Evolutionary conservation across 2,329 filamentous ascomycete genomes (phyloP), one percentile per base, ranked within the genome.

Genomic region (Aspergillus piperis): DNA sequence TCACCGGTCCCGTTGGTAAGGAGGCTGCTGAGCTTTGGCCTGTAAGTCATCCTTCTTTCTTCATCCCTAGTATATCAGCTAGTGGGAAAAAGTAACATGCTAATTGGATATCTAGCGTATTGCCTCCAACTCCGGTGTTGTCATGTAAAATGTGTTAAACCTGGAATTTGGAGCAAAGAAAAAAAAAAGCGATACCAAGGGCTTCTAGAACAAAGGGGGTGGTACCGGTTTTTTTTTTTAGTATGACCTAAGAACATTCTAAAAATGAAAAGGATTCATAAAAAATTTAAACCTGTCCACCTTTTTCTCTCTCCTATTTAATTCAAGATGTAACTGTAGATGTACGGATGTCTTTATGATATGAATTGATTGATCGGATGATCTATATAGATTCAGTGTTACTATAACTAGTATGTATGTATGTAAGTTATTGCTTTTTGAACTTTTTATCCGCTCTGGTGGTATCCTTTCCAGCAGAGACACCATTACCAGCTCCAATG

Each of bases 11-110:
- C 75, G 94, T 99, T 79, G 95, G 94, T 82, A 99, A 99, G 90
- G 95, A 99, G 86, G 95, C 95, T 80, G 95, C 95, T 81, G 95
- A 99, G 86, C 88, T 99, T 77, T 99, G 95, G 95, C 95, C 95
- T 80, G 91, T 94, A 86, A 27, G 23, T 23, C 23, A 23, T 6
- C 23, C 23, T 23, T 23, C 1, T 6, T 6, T 23, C 23, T 23
- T 23, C 23, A 23, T 23, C 23, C 5, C 23, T 23, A 23, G 23
- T 23, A 23, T 23, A 23, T 23, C 23, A 23, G 5, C 23, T 23
- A 23, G 23, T 23, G 17, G 30, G 39, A 23, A n/a, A 15, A 55
- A 59, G n/a, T 11, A 55, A 59, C 53, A 75, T 82, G 71, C 82
- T 73, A 53, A 62, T 49, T 17, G 17, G 27, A 4, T 21, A 15